Base-by-base conservation (phyloP, 352 stramenopile genomes). In the Aphanomyces stellatus region DNA sequence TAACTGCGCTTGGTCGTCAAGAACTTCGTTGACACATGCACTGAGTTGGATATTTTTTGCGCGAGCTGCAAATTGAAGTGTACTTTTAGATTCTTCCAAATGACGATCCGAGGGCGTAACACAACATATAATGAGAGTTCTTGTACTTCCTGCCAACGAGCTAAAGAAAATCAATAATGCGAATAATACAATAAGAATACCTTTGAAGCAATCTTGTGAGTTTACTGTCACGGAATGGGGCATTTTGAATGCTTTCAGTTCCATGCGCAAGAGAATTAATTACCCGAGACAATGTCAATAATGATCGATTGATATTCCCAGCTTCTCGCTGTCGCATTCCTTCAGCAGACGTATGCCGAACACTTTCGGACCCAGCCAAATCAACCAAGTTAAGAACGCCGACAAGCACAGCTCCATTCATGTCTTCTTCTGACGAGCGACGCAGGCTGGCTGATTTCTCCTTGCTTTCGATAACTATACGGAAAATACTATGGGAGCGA, bases 331-430 rank as follows among this genome's bases (percentile, higher is more conserved):
- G 90, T 37, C 94, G 87, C 49, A 95, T 84, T 11, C 96, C 97
- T 41, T 96, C 96, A 0, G 96, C 93, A 6, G 86, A 92, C 31
- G 96, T 99, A 73, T 98, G 88, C 46, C 95, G 81, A 53, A 98
- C 85, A 77, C 93, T 98, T 75, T 99, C 97, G 2, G 90, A 98
- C 17, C 97, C 97, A 1, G 97, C 97, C 3, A 99, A 82, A 77
- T 99, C 97, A 30, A 99, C 63, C 42, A 78, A 76, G 53, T 82
- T 79, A 17, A 70, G 48, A 15, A 62, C 62, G 24, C 69, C 73
- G 1, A 72, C 72, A 4, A 59, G 59, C 33, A 76, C 35, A 28
- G 69, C 70, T 30, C 70, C 72, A 70, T 42, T 35, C 37, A 25
- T 22, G 25, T 51, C 55, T 24, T 51, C 35, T n/a, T 51, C 37